phyloP scores from a whole-genome alignment of 768 basidiomycete genomes.

The Leucosporidium creatinivorum region DNA sequence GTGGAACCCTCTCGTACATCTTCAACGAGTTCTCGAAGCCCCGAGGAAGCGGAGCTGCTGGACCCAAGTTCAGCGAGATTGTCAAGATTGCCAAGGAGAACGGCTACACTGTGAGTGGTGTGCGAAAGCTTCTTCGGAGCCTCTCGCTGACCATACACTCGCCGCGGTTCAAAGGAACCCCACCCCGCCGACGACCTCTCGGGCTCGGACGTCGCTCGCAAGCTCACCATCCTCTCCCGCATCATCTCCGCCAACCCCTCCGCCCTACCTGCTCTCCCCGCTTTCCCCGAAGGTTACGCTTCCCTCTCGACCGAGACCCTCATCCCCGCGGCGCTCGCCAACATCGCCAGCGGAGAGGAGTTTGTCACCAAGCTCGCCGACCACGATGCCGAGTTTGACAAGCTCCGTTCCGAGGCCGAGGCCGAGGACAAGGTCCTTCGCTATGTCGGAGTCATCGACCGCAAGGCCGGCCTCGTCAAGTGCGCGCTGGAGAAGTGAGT shows the following conservation, averaged over 20 bases:
- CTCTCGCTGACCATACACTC: background rate
- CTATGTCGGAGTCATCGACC: conserved; percentile 91
- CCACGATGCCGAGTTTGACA: conserved; percentile 70
- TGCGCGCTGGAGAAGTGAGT: conserved; percentile 83
- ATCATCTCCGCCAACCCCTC: conserved; percentile 43
- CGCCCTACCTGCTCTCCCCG: conserved; percentile 38
- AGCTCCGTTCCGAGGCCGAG: conserved; percentile 68
- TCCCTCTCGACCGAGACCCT: conserved; percentile 78
- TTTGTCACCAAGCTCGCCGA: conserved; percentile 73
- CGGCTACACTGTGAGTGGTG: conserved; percentile 71
- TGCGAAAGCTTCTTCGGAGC: conserved; percentile 26
- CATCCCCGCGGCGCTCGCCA: conserved; percentile 66
- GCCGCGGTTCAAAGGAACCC: conserved; percentile 60
- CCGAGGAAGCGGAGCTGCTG: conserved; percentile 40
- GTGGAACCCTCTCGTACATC: conserved; percentile 96
- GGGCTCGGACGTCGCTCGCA: conserved; percentile 93
- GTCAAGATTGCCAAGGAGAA: conserved; percentile 81
- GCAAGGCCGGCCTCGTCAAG: conserved; percentile 60
- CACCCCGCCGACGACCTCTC: conserved; percentile 95
- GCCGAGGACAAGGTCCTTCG: conserved; percentile 75
- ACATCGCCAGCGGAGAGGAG: conserved; percentile 64
- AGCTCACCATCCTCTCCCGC: conserved; percentile 89
- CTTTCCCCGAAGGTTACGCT: conserved; percentile 66
- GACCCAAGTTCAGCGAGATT: conserved; percentile 68
- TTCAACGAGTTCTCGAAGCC: conserved; percentile 86